Base-by-base conservation (phyloP, 208 protist genomes). In the Tetramitus jugosus region DNA sequence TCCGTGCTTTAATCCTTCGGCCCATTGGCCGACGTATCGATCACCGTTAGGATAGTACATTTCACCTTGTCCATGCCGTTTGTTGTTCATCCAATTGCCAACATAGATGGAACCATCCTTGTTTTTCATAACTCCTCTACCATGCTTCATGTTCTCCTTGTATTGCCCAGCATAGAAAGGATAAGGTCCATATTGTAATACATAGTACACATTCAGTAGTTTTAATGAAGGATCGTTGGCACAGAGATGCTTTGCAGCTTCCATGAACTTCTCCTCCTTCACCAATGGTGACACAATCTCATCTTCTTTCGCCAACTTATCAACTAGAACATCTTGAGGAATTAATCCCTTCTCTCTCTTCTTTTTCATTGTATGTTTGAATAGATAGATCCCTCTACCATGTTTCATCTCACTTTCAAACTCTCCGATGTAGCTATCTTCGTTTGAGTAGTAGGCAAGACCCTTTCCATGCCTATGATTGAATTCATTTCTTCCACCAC, bases 1-100 rank as follows among this genome's bases (percentile, higher is more conserved):
- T 43, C 62, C 62, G 43, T 39, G 31, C 13, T 69, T 69, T 10
- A 31, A 17, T 13, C 31, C 31, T 4, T 45, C 43, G 2, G 37
- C 43, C 62, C 62, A 69, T 43, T 69, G 35, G 37, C 62, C 62
- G 14, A 23, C 23, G 62, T 69, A 69, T 37, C 26, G 2, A 29
- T 69, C 62, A 31, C 62, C 62, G 26, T 69, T 69, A 23, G 62
- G 10, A 45, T 69, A 69, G 17, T 45, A 69, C 62, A 69, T 69
- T 2, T 13, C 31, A 31, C 62, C 62, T 10, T 20, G 23, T 45
- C 62, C 62, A 42, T 69, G 62, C 17, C 43, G 37, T 43, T 69
- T 69, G 26, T 29, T n/a, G 10, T 69, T 29, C 6, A 39, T n/a
- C 2, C 20, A 69, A 29, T 45, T 13, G 7, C 62, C 62, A 39